Evolutionary conservation across 1,139 yeast species (phyloP), one percentile per base, ranked within the genome.

Genomic region (Kodamaea suecica): DNA sequence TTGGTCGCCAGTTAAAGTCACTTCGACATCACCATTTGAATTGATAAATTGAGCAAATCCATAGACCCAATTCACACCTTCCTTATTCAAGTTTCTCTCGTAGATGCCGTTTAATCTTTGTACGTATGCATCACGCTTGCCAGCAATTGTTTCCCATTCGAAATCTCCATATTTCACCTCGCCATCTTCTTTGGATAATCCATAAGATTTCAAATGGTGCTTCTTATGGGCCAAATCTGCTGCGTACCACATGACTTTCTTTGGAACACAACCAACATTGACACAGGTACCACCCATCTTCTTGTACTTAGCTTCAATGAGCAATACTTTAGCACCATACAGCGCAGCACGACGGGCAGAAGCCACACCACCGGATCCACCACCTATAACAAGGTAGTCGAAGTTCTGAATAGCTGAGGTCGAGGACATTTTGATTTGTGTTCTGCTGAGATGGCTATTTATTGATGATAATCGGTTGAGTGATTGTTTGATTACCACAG

Each of bases 351-450:
- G 79, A 59, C 99, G 80, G 14, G 97, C 95, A 16, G 95, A 83
- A 13, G 98, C 97, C 31, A 92, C 97, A 48, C 99, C 99, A 35
- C 97, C 99, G 27, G 97, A 87, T n/a, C 99, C 99, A 42, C 98
- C 99, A 32, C 99, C 99, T 50, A 92, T 92, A 41, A 92, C 98
- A 38, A 92, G 70, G 57, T 86, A 92, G 52, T 90, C 88, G 69
- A 80, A 92, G 55, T 86, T 92, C 34, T 72, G 73, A 13, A 50
- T 31, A 17, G 50, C 37, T 25, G 28, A 12, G 9, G 57, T 15
- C 9, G 55, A 39, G 21, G 51, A 50, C 20, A 31, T 29, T 25
- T 25, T 25, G 17, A 13, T 25, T 9, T 55, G 41, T 21, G 59
- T 40, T 14, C 44, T 40, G 16, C 52, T 48, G 33, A 65, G 50